Base-by-base conservation (phyloP, 108 stramenopile genomes). In the Cyclotella baltica region DNA sequence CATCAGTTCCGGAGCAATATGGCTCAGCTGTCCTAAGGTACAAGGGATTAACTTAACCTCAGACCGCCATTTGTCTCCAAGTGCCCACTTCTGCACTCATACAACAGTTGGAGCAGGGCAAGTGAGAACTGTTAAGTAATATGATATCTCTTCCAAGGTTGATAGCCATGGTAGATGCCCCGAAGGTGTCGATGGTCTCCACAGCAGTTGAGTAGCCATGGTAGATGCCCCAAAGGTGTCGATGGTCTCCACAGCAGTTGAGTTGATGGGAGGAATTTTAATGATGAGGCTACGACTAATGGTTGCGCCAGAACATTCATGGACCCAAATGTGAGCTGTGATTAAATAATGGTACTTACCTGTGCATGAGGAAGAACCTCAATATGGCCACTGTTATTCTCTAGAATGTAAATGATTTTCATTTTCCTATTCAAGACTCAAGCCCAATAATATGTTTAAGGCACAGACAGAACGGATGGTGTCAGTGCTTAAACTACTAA, bases 361-460 rank as follows among this genome's bases (percentile, higher is more conserved):
- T 0, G 1, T 28, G 67, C 0, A 1, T 67, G 5, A 51, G 33
- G 48, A 50, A 4, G 4, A 15, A n/a, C 5, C 48, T 67, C 0
- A 19, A 67, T 1, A 30, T 8, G 33, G 28, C 52, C 11, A n/a
- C 43, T 1, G 30, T 0, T 4, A n/a, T 5, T 18, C 16, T 52
- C 4, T 4, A 31, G 28, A 50, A 52, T 51, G 67, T 22, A 5
- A 67, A 52, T 19, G 67, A 67, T 31, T 51, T 16, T 33, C 48
- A 51, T 30, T 67, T 67, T 52, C 67, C 67, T 28, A 67, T 67
- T n/a, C 38, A 5, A 27, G 31, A 0, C 47, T 30, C 0, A 50
- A 33, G 29, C 1, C 31, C 6, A 48, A 67, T 20, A 28, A 20
- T 25, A 28, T 51, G n/a, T 46, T 67, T 23, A 51, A 34, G 47